Conservation (phyloP, 2,329 filamentous ascomycete genomes). For the Cucurbitaria berberidis region DNA sequence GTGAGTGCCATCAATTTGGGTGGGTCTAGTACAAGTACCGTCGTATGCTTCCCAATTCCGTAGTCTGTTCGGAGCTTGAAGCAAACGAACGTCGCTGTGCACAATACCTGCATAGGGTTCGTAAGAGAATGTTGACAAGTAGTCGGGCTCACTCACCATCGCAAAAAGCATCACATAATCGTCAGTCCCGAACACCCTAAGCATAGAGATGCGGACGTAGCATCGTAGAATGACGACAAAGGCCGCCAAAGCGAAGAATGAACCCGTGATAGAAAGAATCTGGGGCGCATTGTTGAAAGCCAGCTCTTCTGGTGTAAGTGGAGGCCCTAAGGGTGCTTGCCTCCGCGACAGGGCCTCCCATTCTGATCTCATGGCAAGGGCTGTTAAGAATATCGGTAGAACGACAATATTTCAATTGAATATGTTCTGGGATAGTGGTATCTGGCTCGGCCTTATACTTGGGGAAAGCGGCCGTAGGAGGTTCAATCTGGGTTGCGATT, state of each 20-base stretch:
- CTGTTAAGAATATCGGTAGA: not conserved
- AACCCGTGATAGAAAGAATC: slow-evolving; percentile 52
- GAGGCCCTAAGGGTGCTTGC: slow-evolving; percentile 2
- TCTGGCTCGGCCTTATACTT: not conserved
- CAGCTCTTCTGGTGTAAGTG: slow-evolving; percentile 38
- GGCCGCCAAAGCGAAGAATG: slow-evolving; percentile 49
- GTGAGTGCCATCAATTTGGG: slow-evolving; percentile 45
- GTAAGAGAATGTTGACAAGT: not conserved
- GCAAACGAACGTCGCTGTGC: slow-evolving; percentile 42
- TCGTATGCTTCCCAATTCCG: slow-evolving; percentile 56
- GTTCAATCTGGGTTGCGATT: not conserved
- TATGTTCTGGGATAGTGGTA: not conserved
- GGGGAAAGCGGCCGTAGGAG: not conserved
- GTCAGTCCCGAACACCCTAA: slow-evolving; percentile 58
- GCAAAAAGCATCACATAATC: slow-evolving; percentile 56
- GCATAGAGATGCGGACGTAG: slow-evolving; percentile 56
- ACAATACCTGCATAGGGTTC: slow-evolving; percentile 1
- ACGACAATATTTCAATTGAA: not conserved
- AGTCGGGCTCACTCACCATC: slow-evolving; percentile 39
- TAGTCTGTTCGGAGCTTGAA: slow-evolving; percentile 54
- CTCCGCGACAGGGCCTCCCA: not conserved
- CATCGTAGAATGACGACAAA: slow-evolving; percentile 52
- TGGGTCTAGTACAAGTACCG: slow-evolving; percentile 40
- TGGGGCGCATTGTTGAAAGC: slow-evolving; percentile 45
- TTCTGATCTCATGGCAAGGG: slow-evolving; percentile 1